A percentile compares a stretch with the other conserved stretches of the same genome.
These are phyloP conservation scores for Exophiala alcalophila DNA, from an alignment of 2,329 filamentous ascomycete species.

Conservation along the genomic window DNA sequence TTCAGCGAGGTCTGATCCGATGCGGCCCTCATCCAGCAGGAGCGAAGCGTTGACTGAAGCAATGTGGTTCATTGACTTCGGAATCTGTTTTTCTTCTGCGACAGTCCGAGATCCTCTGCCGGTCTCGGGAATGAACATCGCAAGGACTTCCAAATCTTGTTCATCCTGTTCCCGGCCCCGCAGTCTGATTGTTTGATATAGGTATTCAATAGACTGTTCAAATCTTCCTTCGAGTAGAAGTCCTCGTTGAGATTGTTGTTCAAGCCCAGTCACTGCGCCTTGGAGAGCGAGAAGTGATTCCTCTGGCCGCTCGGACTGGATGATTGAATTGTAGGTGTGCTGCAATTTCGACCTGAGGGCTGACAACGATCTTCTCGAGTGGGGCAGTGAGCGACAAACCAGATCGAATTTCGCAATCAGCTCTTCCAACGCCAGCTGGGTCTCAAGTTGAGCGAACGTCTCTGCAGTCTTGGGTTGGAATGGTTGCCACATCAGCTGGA, in stretches of 20 bases:
- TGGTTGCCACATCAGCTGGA: conserved; percentile 28
- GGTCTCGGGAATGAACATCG: conserved; percentile 15
- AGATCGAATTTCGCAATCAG: conserved; percentile 48
- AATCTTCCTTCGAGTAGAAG: conserved; percentile 17
- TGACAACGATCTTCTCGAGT: conserved; percentile 37
- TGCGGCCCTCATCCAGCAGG: conserved; percentile 1
- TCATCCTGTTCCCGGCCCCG: background rate
- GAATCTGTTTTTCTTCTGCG: conserved; percentile 4
- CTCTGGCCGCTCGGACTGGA: conserved; percentile 10
- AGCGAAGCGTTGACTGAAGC: conserved; percentile 10
- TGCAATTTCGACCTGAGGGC: conserved; percentile 32
- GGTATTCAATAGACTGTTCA: conserved; percentile 10
- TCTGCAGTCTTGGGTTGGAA: conserved; percentile 26
- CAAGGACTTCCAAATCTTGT: conserved; percentile 6
- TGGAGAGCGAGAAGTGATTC: conserved; percentile 12
- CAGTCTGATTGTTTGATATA: conserved; percentile 10
- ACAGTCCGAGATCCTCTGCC: conserved; percentile 2
- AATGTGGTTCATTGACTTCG: conserved; percentile 13
- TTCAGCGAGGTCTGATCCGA: conserved; percentile 6
- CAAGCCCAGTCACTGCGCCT: conserved; percentile 13
- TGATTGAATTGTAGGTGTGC: conserved; percentile 32
- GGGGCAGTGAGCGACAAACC: conserved; percentile 31
- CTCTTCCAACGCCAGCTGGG: conserved; percentile 43
- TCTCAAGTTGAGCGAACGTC: conserved; percentile 35
- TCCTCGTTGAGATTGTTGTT: conserved; percentile 13